Base-by-base conservation (phyloP, 495 filamentous ascomycete species). In the Tetracladium marchalianum region DNA sequence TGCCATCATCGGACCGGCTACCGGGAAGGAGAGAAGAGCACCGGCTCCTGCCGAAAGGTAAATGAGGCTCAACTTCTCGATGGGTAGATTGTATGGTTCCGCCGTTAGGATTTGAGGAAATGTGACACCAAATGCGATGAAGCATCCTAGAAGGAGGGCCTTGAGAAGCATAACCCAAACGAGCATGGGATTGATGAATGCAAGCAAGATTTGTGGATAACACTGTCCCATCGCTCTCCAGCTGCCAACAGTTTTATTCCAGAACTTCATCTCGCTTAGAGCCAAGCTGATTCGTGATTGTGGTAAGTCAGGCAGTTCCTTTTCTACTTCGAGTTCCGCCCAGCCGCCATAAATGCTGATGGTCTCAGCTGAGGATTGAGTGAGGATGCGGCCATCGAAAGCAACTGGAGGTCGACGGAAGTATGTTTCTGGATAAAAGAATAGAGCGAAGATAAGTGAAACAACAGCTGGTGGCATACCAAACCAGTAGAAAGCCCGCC, bases 151-250 rank as follows among this genome's bases (percentile, higher is more conserved):
- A 1, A 58, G 59, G 11, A 68, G 46, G 0, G 65, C 66, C 22
- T 69, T 65, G 1, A 69, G 47, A 15, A 57, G 44, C 6, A 64
- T 36, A 1, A 61, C 61, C 66, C 66, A 71, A 34, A 69, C 46
- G 13, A 69, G 61, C 34, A 66, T 65, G 0, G 66, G 67, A 49
- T 68, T 67, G 35, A 53, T 9, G 6, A 44, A 10, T 35, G 44
- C 47, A 4, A 47, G 18, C 2, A 41, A n/a, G 27, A 48, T 44
- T 44, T 53, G 44, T 8, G 41, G 24, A 41, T 53, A 48, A 31
- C 50, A 53, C 3, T 24, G 18, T 15, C 27, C 5, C 50, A 48
- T 44, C 1, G 39, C 44, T 38, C 18, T 43, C 50, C 50, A 53
- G 24, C 50, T 45, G 39, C 39, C 44, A 31, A 15, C 8, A 1